These are phyloP conservation scores for Globisporangium apiculatum DNA, from an alignment of 352 stramenopile species.

Conservation along the genomic window DNA sequence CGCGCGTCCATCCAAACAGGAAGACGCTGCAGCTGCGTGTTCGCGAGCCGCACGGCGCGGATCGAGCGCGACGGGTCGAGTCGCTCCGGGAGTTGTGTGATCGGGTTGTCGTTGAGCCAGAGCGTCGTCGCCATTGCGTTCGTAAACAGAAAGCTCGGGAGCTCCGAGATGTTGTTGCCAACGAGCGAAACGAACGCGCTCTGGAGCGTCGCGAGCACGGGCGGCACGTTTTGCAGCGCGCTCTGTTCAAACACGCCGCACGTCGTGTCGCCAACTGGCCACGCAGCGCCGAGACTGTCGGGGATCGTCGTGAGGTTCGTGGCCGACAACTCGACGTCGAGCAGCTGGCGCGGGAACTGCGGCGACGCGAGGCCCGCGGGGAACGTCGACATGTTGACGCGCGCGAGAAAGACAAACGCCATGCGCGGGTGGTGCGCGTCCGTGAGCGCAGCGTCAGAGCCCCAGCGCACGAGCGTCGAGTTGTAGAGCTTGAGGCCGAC, in stretches of 20 bases:
- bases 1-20: conserved; percentile 8
- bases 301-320: conserved; percentile 30
- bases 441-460: conserved; percentile 17
- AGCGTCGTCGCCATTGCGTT: conserved; percentile 8
- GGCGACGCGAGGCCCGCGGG: conserved; percentile 24
- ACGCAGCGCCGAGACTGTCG: conserved; percentile 24
- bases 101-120: conserved; percentile 17
- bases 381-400: conserved; percentile 28
- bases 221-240: conserved; percentile 10
- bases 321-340: conserved; percentile 32
- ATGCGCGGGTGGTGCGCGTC: conserved; percentile 19
- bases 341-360: conserved; percentile 23
- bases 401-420: conserved; percentile 21
- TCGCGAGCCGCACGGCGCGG: conserved; percentile 1
- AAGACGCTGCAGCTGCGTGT: conserved; percentile 4
- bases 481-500: conserved; percentile 38
- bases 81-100: conserved; percentile 11
- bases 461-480: conserved; percentile 26
- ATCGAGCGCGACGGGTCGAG: conserved; percentile 12
- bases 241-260: conserved; percentile 18
- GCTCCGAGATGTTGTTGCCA: conserved; percentile 11
- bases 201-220: conserved; percentile 12
- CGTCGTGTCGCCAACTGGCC: conserved; percentile 3
- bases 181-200: conserved; percentile 18
- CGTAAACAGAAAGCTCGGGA: conserved; percentile 11